Evolutionary conservation across 805 yeast species (phyloP).

Genomic region (Spencermartinsiella europaea): DNA sequence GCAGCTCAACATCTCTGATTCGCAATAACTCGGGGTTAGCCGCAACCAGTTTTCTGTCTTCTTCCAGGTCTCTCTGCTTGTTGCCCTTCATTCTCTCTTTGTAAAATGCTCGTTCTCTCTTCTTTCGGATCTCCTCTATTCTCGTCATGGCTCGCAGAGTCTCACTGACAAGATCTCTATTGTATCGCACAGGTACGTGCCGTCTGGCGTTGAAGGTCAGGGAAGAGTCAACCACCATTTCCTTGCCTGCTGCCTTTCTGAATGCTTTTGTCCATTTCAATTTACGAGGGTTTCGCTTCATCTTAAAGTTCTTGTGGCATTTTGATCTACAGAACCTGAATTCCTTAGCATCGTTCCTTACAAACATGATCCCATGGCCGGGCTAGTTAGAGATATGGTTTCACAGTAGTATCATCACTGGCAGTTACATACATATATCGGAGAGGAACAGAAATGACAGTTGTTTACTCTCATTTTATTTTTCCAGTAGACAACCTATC

Average conservation of each 20-base stretch:
- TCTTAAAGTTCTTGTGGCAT: constrained; percentile 95
- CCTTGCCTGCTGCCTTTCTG: constrained; percentile 98
- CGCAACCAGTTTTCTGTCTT: constrained; percentile 85
- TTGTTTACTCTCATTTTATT: constrained; percentile 39
- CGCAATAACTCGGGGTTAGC: constrained; percentile 82
- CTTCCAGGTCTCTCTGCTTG: constrained; percentile 75
- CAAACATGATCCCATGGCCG: constrained; percentile 94
- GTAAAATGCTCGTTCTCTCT: constrained; percentile 97
- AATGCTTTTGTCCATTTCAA: constrained; percentile 98
- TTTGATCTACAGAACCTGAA: constrained; percentile 96
- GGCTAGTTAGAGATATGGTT: constrained; percentile 34
- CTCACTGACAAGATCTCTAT: constrained; percentile 91
- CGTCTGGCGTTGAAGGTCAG: constrained; percentile 95
- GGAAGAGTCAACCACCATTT: constrained; percentile 94
- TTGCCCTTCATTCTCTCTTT: constrained; percentile 99
- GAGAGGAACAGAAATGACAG: constrained; percentile 97
- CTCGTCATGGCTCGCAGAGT: constrained; percentile 94
- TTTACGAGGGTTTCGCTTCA: constrained; percentile 97
- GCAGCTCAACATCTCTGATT: constrained; percentile 89
- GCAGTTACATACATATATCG: constrained; percentile 53
- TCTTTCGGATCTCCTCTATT: constrained; percentile 91
- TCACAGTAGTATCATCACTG: background rate
- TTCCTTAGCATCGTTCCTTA: constrained; percentile 96
- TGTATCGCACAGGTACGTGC: constrained; percentile 96
- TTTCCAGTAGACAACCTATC: background rate